Percentiles rank a stretch among this genome's conserved stretches.
These are phyloP conservation scores for Puccinia sorghi DNA, from an alignment of 1,284 basidiomycete genomes.

Conservation along the genomic window DNA sequence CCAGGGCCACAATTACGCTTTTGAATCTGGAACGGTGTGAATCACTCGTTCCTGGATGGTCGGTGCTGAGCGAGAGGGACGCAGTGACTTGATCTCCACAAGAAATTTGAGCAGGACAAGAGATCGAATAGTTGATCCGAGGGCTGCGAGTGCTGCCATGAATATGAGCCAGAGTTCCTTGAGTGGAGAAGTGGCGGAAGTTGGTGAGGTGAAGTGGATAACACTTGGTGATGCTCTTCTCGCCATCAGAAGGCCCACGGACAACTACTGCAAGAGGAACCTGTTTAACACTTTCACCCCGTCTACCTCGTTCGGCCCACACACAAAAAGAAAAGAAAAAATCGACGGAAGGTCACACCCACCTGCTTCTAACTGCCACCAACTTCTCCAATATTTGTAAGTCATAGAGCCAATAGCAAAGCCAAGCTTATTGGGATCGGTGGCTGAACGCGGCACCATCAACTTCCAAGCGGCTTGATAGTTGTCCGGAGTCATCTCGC, in stretches of 20 bases:
- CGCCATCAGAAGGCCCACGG: neutral
- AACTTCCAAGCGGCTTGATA: slow-evolving; percentile 20
- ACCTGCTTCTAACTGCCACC: slow-evolving; percentile 47
- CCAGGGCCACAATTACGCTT: slow-evolving; percentile 1
- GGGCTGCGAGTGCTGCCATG: neutral
- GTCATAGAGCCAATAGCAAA: slow-evolving; percentile 30
- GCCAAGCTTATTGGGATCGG: slow-evolving; percentile 4
- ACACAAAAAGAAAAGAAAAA: too few species aligned
- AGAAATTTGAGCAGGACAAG: slow-evolving; percentile 18
- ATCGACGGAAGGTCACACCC: neutral
- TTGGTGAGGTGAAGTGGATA: slow-evolving; percentile 30
- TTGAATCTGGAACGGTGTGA: slow-evolving; percentile 9
- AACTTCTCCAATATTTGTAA: slow-evolving; percentile 35
- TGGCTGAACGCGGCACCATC: slow-evolving; percentile 13
- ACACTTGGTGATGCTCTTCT: slow-evolving; percentile 12
- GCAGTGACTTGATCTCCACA: slow-evolving; percentile 34
- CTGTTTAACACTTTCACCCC: neutral
- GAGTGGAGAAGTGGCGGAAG: slow-evolving; percentile 5
- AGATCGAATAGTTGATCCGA: slow-evolving; percentile 30
- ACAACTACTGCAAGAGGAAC: slow-evolving; percentile 25
- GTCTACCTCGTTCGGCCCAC: slow-evolving; percentile 1
- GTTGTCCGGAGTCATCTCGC: neutral
- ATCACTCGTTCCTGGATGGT: neutral
- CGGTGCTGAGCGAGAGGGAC: neutral
- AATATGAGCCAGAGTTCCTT: slow-evolving; percentile 12